phyloP scores from a whole-genome alignment of 2,329 filamentous ascomycete genomes.

The Fusarium haematococcum region DNA sequence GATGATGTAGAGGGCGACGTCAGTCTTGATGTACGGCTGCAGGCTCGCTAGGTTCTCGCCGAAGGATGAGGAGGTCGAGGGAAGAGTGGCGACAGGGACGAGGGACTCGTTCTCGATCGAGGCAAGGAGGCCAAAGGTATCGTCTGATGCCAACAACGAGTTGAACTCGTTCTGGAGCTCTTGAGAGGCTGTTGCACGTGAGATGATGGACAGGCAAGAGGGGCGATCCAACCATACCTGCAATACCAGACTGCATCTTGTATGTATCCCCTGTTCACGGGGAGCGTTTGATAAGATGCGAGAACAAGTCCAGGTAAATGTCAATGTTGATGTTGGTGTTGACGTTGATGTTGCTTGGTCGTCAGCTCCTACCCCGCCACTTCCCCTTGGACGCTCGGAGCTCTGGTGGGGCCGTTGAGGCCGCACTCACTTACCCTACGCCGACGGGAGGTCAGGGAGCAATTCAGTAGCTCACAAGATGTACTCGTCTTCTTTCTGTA shows the following conservation, averaged over 20 bases:
- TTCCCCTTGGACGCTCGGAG: constrained; percentile 31
- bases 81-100: constrained; percentile 65
- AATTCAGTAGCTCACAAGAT: neutral
- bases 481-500: neutral
- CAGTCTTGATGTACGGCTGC: constrained; percentile 71
- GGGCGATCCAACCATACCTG: constrained; percentile 61
- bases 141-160: constrained; percentile 70
- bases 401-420: constrained; percentile 35
- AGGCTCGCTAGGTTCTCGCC: constrained; percentile 72
- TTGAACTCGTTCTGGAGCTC: constrained; percentile 83
- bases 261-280: constrained; percentile 1
- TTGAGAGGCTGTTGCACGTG: constrained; percentile 69
- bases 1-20: constrained; percentile 79
- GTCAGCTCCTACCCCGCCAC: constrained; percentile 45
- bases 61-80: constrained; percentile 70
- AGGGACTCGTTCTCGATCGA: constrained; percentile 78
- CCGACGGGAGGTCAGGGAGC: neutral
- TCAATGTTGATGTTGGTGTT: constrained; percentile 14
- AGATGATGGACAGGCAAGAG: neutral
- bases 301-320: neutral
- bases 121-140: constrained; percentile 77
- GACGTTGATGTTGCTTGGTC: constrained; percentile 28
- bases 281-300: neutral
- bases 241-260: constrained; percentile 82
- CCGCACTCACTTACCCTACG: constrained; percentile 35